Evolutionary conservation across 1,284 basidiomycete genomes (phyloP).

Genomic region (Termitomyces sp.): DNA sequence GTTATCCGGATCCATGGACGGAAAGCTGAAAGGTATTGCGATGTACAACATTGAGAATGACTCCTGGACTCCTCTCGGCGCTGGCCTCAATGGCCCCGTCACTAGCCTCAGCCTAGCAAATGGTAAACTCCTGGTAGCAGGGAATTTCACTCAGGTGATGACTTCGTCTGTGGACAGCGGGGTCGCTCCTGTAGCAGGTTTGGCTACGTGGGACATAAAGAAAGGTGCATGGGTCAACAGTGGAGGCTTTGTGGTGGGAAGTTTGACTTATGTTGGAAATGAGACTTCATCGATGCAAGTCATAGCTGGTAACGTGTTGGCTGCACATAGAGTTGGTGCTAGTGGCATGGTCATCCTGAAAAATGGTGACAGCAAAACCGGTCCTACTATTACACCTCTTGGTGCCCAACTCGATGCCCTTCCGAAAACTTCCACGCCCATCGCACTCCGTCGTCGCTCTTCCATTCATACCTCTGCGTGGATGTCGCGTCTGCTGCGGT

Average conservation of each 20-base stretch:
- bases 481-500: constrained; percentile 45
- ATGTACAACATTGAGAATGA: constrained; percentile 69
- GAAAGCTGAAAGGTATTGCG: constrained; percentile 62
- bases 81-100: constrained; percentile 78
- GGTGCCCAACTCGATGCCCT: constrained; percentile 45
- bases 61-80: constrained; percentile 67
- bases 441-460: constrained; percentile 33
- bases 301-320: constrained; percentile 59
- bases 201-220: constrained; percentile 74
- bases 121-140: constrained; percentile 60
- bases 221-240: constrained; percentile 63
- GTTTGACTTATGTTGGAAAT: constrained; percentile 68
- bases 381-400: constrained; percentile 57
- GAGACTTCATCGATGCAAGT: constrained; percentile 53
- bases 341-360: constrained; percentile 68
- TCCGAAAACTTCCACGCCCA: constrained; percentile 22
- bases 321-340: constrained; percentile 59
- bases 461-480: constrained; percentile 40
- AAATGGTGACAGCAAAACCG: constrained; percentile 47
- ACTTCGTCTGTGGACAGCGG: constrained; percentile 32
- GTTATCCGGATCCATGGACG: constrained; percentile 44
- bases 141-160: constrained; percentile 66
- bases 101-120: constrained; percentile 51
- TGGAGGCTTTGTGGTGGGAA: constrained; percentile 73
- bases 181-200: constrained; percentile 52